A percentile compares a stretch with the other conserved stretches of the same genome.
Evolutionary conservation across 2,329 filamentous ascomycete species (phyloP).

Genomic region (Colletotrichum agaves): DNA sequence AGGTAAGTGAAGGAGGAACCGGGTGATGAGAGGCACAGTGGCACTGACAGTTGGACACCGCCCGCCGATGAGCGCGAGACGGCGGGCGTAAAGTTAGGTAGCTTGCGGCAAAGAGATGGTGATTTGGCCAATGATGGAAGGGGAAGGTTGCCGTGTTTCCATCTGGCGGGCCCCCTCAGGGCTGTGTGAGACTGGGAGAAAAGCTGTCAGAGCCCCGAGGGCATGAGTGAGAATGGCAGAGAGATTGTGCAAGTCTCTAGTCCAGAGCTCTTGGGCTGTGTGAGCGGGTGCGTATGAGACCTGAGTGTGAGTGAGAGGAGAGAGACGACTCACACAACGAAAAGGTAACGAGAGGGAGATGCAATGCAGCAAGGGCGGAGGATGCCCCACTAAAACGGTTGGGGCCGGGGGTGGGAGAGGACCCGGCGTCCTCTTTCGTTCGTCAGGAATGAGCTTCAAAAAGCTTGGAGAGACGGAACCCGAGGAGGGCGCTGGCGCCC

Average conservation of each 20-base stretch:
- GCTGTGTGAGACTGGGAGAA: not conserved
- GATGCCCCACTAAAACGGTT: slow-evolving; percentile 32
- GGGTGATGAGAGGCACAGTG: not conserved
- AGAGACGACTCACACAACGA: no score
- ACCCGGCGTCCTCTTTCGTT: slow-evolving; percentile 21
- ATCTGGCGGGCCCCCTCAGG: not conserved
- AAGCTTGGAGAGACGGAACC: slow-evolving; percentile 34
- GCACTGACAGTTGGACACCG: not conserved
- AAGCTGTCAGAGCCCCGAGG: not conserved
- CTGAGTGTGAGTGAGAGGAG: no score
- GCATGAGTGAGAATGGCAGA: no score
- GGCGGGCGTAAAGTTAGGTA: slow-evolving; percentile 16
- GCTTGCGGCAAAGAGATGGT: not conserved
- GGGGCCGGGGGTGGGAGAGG: slow-evolving; percentile 34
- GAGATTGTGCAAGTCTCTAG: slow-evolving; percentile 11
- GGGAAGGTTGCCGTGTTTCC: slow-evolving; percentile 5
- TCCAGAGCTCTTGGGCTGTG: no score
- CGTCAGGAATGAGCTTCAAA: slow-evolving; percentile 26
- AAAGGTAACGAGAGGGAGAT: no score
- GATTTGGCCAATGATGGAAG: slow-evolving; percentile 23
- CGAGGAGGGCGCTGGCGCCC: slow-evolving; percentile 16
- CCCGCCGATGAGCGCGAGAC: slow-evolving; percentile 3
- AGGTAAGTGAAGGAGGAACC: slow-evolving; percentile 9
- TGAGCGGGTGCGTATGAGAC: no score
- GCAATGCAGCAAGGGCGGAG: slow-evolving; percentile 25